phyloP scores from a whole-genome alignment of 345 rosid genomes.

The Melaleuca quinquenervia region DNA sequence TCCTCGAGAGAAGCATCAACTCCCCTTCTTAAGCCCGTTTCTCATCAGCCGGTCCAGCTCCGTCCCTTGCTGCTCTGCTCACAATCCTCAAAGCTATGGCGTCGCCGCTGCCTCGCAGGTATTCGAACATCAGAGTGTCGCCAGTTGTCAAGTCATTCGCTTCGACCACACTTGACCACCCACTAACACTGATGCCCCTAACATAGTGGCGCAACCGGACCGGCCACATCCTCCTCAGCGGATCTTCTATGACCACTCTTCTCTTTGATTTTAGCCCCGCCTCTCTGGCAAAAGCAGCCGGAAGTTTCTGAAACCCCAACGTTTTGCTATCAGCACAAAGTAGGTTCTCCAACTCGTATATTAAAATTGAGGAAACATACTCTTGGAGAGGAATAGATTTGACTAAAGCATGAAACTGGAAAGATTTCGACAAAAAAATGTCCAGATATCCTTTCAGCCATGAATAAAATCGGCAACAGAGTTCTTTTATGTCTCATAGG shows the following conservation, averaged over 20 bases:
- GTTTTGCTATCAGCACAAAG: neutral
- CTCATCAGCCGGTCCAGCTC: neutral
- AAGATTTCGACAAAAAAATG: neutral
- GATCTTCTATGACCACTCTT: neutral
- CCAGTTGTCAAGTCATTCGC: neutral
- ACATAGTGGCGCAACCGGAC: neutral
- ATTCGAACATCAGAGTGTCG: neutral
- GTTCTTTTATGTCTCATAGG: neutral
- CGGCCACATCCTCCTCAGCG: neutral
- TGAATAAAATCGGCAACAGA: neutral
- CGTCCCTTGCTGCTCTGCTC: neutral
- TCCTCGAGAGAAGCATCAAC: neutral
- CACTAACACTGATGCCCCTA: neutral
- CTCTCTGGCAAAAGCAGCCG: neutral
- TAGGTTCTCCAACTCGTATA: neutral
- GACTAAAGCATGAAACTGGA: neutral
- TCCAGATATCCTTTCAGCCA: neutral
- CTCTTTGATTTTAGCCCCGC: neutral
- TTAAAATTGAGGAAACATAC: neutral
- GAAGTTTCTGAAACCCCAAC: neutral
- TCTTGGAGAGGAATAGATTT: neutral
- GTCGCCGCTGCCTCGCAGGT: neutral
- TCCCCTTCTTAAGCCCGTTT: neutral
- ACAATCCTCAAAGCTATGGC: neutral
- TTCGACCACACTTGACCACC: neutral